A percentile compares a stretch with the other conserved stretches of the same genome.
Evolutionary conservation across 495 filamentous ascomycete genomes (phyloP).

Genomic region (Penicillium robsamsonii): DNA sequence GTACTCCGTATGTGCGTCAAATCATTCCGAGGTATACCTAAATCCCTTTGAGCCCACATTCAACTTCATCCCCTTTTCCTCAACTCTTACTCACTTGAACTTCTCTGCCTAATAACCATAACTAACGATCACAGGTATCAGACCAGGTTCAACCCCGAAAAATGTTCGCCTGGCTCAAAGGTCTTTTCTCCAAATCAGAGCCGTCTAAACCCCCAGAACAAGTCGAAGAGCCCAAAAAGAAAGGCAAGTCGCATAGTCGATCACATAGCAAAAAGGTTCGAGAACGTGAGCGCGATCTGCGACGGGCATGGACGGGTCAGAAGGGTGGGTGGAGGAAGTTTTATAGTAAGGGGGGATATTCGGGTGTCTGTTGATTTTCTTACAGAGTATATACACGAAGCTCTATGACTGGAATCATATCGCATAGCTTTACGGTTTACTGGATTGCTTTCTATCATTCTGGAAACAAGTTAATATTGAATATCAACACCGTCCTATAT

Average conservation of each 20-base stretch:
- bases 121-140: background rate
- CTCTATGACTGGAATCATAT: background rate
- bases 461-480: background rate
- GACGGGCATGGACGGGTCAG: slow-evolving; percentile 1
- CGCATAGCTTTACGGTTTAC: background rate
- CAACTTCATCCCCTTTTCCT: no score
- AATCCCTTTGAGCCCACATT: no score
- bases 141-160: background rate
- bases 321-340: slow-evolving; percentile 8
- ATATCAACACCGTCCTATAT: slow-evolving; percentile 1
- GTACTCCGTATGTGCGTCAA: no score
- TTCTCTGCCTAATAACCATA: no score
- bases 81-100: no score
- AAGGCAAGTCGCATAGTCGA: background rate
- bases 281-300: slow-evolving; percentile 6
- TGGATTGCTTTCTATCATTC: background rate
- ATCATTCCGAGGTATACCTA: no score
- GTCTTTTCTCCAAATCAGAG: background rate
- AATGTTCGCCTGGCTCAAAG: background rate
- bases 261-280: slow-evolving; percentile 5
- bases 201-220: background rate
- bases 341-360: background rate
- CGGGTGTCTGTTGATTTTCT: background rate
- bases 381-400: no score
- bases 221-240: background rate